Evolutionary conservation across 2,329 filamentous ascomycete species (phyloP).

Genomic region (Sporothrix phasma): DNA sequence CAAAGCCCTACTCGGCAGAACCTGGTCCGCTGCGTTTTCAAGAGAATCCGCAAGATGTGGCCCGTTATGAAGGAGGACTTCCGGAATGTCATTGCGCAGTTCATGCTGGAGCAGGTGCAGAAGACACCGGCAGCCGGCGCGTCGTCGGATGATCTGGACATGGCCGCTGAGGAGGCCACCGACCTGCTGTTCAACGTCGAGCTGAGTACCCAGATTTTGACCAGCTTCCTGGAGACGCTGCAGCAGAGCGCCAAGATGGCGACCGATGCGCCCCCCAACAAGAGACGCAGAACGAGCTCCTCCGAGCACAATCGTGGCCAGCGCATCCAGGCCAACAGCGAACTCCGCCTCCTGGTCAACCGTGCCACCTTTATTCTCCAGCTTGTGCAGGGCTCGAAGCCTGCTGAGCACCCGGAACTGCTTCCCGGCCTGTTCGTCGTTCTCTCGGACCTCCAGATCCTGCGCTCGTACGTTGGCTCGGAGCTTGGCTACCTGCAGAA

Average conservation of each 20-base stretch:
- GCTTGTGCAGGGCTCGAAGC: slow-evolving; percentile 70
- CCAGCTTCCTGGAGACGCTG: slow-evolving; percentile 62
- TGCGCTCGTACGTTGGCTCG: slow-evolving; percentile 69
- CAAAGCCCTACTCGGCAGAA: slow-evolving; percentile 35
- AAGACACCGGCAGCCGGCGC: slow-evolving; percentile 24
- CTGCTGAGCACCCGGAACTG: slow-evolving; percentile 64
- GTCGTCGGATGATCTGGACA: slow-evolving; percentile 29
- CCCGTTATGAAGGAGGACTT: slow-evolving; percentile 54
- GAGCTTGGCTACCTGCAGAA: slow-evolving; percentile 87
- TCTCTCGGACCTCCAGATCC: slow-evolving; percentile 78
- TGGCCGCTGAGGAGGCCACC: slow-evolving; percentile 50
- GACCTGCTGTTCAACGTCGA: slow-evolving; percentile 64
- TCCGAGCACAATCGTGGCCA: slow-evolving; percentile 54
- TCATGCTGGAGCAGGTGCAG: slow-evolving; percentile 53
- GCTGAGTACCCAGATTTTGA: slow-evolving; percentile 63
- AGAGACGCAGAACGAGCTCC: slow-evolving; percentile 69
- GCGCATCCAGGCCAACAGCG: slow-evolving; percentile 51
- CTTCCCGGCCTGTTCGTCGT: slow-evolving; percentile 72
- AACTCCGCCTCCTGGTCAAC: slow-evolving; percentile 58
- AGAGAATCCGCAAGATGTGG: slow-evolving; percentile 64
- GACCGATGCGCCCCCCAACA: slow-evolving; percentile 61
- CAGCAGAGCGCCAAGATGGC: slow-evolving; percentile 64
- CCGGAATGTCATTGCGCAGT: slow-evolving; percentile 49
- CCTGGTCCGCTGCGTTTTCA: slow-evolving; percentile 57
- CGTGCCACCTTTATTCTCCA: slow-evolving; percentile 82